These are phyloP conservation scores for Tricholoma saponaceum DNA, from an alignment of 768 basidiomycete genomes.

Conservation along the genomic window DNA sequence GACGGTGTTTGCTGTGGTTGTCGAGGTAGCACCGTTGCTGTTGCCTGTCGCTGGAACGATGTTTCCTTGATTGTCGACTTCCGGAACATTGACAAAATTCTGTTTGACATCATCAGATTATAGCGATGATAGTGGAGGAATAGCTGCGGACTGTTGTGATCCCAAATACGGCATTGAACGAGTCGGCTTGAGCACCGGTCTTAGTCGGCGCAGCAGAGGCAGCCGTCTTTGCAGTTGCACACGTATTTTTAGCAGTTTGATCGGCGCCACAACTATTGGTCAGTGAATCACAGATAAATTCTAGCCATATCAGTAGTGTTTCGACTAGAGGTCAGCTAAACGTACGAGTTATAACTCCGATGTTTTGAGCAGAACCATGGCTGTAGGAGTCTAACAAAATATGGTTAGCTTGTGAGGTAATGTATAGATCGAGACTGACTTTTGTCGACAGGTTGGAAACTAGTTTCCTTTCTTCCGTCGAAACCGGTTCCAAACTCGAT, in stretches of 20 bases:
- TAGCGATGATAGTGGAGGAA: constrained; percentile 3
- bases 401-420: neutral
- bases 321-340: neutral
- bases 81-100: constrained; percentile 35
- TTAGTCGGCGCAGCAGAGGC: constrained; percentile 35
- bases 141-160: constrained; percentile 31
- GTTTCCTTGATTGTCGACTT: constrained; percentile 37
- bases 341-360: constrained; percentile 48
- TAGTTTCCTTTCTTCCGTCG: constrained; percentile 54
- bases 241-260: constrained; percentile 48
- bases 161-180: constrained; percentile 40
- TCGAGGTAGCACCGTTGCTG: constrained; percentile 10
- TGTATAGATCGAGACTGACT: constrained; percentile 22
- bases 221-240: constrained; percentile 35
- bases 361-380: constrained; percentile 53
- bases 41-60: constrained; percentile 25
- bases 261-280: constrained; percentile 52
- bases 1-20: constrained; percentile 11
- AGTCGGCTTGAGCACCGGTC: constrained; percentile 55
- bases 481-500: constrained; percentile 58
- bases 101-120: constrained; percentile 9
- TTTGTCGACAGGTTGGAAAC: constrained; percentile 51
- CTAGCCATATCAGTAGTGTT: constrained; percentile 10
- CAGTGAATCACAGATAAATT: constrained; percentile 53
- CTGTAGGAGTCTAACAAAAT: constrained; percentile 34